Evolutionary conservation across 2,329 filamentous ascomycete species (phyloP).

Genomic region (Graphilbum ipis-grandicollis): DNA sequence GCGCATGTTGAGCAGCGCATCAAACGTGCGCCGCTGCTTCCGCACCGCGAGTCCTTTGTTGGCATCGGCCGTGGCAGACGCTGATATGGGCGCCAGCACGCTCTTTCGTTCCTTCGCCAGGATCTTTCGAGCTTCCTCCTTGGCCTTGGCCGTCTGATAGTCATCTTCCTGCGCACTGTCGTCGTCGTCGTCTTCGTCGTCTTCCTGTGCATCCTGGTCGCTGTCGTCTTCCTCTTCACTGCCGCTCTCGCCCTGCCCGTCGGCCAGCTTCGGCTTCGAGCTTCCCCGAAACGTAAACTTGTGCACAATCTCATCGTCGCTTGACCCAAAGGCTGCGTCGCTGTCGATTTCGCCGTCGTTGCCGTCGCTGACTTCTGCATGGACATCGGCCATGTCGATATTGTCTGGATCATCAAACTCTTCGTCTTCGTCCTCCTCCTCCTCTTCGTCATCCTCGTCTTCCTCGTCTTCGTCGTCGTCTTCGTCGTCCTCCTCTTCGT

Average conservation of each 20-base stretch:
- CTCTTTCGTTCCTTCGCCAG: conserved; percentile 51
- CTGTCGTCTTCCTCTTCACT: conserved; percentile 16
- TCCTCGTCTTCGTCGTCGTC: conserved; percentile 39
- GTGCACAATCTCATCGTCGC: conserved; percentile 69
- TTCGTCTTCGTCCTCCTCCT: conserved; percentile 16
- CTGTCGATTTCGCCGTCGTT: conserved; percentile 45
- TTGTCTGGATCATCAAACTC: conserved; percentile 38
- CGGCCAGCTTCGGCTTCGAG: conserved; percentile 30
- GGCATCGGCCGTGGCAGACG: conserved; percentile 58
- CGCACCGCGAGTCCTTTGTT: conserved; percentile 79
- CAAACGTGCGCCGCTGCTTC: conserved; percentile 69
- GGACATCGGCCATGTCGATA: conserved; percentile 30
- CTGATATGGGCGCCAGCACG: conserved; percentile 40
- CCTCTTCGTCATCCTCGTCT: conserved; percentile 26
- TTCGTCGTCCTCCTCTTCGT: conserved; percentile 30
- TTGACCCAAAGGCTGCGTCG: conserved; percentile 59
- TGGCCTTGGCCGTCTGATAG: conserved; percentile 17
- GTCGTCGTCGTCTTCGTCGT: conserved; percentile 31
- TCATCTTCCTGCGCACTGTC: conserved; percentile 15
- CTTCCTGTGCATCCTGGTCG: conserved; percentile 17
- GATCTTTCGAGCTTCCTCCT: conserved; percentile 46
- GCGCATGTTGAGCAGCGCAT: conserved; percentile 72
- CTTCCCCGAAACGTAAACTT: conserved; percentile 50
- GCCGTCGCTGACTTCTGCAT: conserved; percentile 22
- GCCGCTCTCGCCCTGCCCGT: conserved; percentile 12